A percentile compares a stretch with the other conserved stretches of the same genome.
Conservation (phyloP, 495 filamentous ascomycete species). For the Xylaria cubensis region DNA sequence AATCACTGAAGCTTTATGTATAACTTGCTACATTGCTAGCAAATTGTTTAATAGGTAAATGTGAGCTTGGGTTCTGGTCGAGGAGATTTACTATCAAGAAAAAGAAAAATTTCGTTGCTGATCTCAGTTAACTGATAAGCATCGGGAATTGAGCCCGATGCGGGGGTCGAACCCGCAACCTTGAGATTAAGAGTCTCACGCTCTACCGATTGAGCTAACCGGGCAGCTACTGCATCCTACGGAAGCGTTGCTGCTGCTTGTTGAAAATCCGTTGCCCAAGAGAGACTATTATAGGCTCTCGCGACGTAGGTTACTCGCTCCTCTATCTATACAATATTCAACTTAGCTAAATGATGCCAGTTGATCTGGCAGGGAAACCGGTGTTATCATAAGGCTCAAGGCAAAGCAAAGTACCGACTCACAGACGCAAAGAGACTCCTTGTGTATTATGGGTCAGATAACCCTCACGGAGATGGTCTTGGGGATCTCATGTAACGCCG, state of each 20-base stretch:
- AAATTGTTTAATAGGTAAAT: no score
- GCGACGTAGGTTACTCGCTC: neutral
- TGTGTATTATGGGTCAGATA: no score
- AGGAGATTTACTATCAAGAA: neutral
- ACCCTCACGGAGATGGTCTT: no score
- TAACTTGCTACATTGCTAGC: no score
- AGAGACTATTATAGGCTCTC: neutral
- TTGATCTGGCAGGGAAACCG: neutral
- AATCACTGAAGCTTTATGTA: no score
- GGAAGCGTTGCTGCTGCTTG: neutral
- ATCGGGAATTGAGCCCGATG: conserved; percentile 50
- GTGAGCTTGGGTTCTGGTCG: no score
- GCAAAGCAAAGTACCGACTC: no score
- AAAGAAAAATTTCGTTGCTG: neutral
- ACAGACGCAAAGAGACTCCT: no score
- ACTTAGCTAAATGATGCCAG: neutral
- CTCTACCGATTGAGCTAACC: conserved; percentile 85
- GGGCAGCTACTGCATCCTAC: conserved; percentile 28
- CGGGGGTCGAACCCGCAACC: conserved; percentile 59
- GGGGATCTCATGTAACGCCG: no score
- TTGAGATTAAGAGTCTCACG: conserved; percentile 82
- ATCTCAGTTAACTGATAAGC: conserved; percentile 24
- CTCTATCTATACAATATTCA: neutral
- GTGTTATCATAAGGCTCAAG: no score
- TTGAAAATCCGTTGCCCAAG: fast-evolving